phyloP scores from a whole-genome alignment of 805 yeast genomes.

The Candida ovalis region DNA sequence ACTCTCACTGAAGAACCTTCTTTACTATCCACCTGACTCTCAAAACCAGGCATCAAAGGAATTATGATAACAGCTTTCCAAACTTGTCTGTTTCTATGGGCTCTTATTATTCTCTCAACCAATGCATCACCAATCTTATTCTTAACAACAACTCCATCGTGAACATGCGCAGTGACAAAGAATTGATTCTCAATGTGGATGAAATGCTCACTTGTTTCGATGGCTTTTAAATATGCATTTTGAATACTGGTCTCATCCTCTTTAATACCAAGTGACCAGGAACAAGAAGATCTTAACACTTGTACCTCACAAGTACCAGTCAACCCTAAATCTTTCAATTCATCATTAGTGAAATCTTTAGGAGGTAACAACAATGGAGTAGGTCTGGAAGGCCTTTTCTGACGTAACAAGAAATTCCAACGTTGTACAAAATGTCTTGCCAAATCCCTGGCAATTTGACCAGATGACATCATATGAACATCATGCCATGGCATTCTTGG shows the following conservation, averaged over 20 bases:
- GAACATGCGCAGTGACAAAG: slow-evolving; percentile 82
- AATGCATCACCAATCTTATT: slow-evolving; percentile 94
- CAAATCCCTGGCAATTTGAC: slow-evolving; percentile 90
- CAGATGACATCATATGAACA: slow-evolving; percentile 92
- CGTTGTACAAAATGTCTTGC: slow-evolving; percentile 95
- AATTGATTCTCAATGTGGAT: slow-evolving; percentile 95
- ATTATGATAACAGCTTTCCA: slow-evolving; percentile 93
- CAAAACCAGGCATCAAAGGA: slow-evolving; percentile 98
- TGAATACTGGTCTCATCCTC: slow-evolving; percentile 87
- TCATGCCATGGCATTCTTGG: slow-evolving; percentile 99
- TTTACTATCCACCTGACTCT: slow-evolving; percentile 84
- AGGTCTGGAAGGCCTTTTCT: slow-evolving; percentile 89
- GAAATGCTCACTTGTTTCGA: slow-evolving; percentile 89
- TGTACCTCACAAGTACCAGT: slow-evolving; percentile 92
- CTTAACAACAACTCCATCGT: slow-evolving; percentile 78
- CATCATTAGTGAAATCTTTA: slow-evolving; percentile 74
- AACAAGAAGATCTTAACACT: slow-evolving; percentile 80
- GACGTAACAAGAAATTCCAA: slow-evolving; percentile 92
- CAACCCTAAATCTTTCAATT: slow-evolving; percentile 55
- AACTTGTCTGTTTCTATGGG: slow-evolving; percentile 65
- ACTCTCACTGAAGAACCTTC: slow-evolving; percentile 95
- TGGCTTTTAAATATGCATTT: slow-evolving; percentile 83
- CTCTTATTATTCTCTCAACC: slow-evolving; percentile 92
- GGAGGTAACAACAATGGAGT: slow-evolving; percentile 94
- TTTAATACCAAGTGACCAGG: slow-evolving; percentile 89